phyloP scores from a whole-genome alignment of 768 basidiomycete species.

The Lactarius hatsudake region DNA sequence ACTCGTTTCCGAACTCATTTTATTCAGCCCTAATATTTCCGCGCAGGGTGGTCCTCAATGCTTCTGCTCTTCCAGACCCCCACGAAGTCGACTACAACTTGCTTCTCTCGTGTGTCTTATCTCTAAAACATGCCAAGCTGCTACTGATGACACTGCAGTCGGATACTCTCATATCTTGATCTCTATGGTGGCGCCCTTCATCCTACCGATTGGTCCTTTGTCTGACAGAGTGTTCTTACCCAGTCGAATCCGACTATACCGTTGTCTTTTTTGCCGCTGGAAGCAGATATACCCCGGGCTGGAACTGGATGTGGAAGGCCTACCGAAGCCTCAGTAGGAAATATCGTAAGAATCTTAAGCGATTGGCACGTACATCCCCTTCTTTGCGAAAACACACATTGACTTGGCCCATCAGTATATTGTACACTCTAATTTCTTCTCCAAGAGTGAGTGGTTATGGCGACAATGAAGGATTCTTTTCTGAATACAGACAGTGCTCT shows the following conservation, averaged over 20 bases:
- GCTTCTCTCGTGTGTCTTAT: conserved; percentile 53
- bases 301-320: conserved; percentile 93
- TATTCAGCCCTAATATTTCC: not conserved
- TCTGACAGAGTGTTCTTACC: not conserved
- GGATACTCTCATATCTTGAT: conserved; percentile 75
- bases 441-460: conserved; percentile 58
- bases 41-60: conserved; percentile 77
- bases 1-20: not conserved
- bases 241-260: conserved; percentile 87
- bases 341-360: conserved; percentile 86
- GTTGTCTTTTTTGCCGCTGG: conserved; percentile 87
- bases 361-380: conserved; percentile 50
- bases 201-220: not conserved
- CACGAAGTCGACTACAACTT: conserved; percentile 72
- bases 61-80: conserved; percentile 81
- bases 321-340: conserved; percentile 78
- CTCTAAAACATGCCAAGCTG: conserved; percentile 25
- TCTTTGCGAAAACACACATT: conserved; percentile 12
- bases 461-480: not conserved
- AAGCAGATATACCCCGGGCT: conserved; percentile 66
- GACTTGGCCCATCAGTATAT: conserved; percentile 55
- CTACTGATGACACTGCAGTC: conserved; percentile 40
- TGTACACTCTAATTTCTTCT: conserved; percentile 84
- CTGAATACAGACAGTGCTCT: conserved; percentile 59
- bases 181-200: conserved; percentile 58